Conservation (phyloP, 2,329 filamentous ascomycete genomes). For the Sporothrix schenckii region DNA sequence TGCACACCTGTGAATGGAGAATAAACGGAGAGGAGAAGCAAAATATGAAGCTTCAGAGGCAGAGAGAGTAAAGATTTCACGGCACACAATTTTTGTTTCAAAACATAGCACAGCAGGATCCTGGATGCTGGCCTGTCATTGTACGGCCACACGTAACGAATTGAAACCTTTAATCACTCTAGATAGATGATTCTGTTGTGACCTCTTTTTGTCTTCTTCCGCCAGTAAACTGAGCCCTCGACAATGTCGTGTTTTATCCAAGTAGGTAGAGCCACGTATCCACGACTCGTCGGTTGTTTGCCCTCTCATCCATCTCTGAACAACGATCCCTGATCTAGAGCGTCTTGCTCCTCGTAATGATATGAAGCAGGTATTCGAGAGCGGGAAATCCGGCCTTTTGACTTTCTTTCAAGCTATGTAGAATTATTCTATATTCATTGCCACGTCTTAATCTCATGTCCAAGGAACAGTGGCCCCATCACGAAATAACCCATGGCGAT, state of each 20-base stretch:
- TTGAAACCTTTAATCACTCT: not conserved
- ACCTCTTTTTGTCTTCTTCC: no score
- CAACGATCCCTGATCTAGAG: not conserved
- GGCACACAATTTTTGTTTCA: conserved; percentile 17
- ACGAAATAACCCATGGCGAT: not conserved
- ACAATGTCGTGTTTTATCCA: not conserved
- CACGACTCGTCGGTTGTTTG: not conserved
- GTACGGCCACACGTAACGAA: not conserved
- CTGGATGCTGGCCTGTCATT: not conserved
- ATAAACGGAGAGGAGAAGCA: not conserved
- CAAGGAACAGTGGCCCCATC: not conserved
- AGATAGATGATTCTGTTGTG: no score
- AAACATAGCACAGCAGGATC: conserved; percentile 13
- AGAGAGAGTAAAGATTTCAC: not conserved
- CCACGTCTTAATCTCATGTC: not conserved
- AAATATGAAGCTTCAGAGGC: not conserved
- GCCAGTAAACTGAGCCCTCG: not conserved
- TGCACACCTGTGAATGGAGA: no score
- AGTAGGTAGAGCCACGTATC: not conserved
- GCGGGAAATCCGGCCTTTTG: not conserved
- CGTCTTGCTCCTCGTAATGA: not conserved
- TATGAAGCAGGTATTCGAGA: not conserved
- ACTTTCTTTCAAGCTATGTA: not conserved
- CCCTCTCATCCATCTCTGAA: not conserved
- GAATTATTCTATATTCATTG: not conserved